These are phyloP conservation scores for Neoscytalidium dimidiatum DNA, from an alignment of 2,329 filamentous ascomycete genomes.

Conservation along the genomic window DNA sequence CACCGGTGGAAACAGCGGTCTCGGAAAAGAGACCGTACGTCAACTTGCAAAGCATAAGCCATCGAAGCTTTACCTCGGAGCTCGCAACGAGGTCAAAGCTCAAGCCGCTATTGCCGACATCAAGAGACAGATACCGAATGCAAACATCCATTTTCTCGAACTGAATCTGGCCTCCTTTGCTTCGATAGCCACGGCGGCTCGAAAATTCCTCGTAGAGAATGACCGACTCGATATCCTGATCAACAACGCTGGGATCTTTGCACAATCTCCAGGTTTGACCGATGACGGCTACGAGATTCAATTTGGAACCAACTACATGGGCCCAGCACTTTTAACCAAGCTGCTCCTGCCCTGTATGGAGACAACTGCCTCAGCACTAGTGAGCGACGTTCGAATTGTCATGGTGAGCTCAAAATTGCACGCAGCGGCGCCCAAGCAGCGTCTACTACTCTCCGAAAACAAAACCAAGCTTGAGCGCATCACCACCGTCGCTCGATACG, in stretches of 20 bases:
- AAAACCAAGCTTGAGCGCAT: slow-evolving; percentile 30
- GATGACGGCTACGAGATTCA: slow-evolving; percentile 53
- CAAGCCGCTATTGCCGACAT: slow-evolving; percentile 43
- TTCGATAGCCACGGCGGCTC: slow-evolving; percentile 40
- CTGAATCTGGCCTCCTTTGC: slow-evolving; percentile 47
- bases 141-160: slow-evolving; percentile 39
- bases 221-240: slow-evolving; percentile 49
- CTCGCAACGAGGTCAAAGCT: slow-evolving; percentile 46
- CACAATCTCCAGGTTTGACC: slow-evolving; percentile 39
- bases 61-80: slow-evolving; percentile 49
- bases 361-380: neutral
- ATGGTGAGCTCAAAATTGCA: slow-evolving; percentile 25
- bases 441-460: slow-evolving; percentile 32
- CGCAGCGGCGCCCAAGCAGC: slow-evolving; percentile 32
- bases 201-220: slow-evolving; percentile 37
- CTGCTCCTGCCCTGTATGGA: slow-evolving; percentile 43
- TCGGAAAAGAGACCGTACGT: slow-evolving; percentile 49
- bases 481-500: slow-evolving; percentile 44
- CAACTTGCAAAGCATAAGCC: slow-evolving; percentile 49
- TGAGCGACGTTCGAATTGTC: neutral
- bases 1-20: slow-evolving; percentile 46
- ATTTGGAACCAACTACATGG: slow-evolving; percentile 55
- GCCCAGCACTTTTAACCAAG: slow-evolving; percentile 52
- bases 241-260: slow-evolving; percentile 51
- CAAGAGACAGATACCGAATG: slow-evolving; percentile 35